Evolutionary conservation across 495 filamentous ascomycete genomes (phyloP).

Genomic region (Aspergillus egyptiacus): DNA sequence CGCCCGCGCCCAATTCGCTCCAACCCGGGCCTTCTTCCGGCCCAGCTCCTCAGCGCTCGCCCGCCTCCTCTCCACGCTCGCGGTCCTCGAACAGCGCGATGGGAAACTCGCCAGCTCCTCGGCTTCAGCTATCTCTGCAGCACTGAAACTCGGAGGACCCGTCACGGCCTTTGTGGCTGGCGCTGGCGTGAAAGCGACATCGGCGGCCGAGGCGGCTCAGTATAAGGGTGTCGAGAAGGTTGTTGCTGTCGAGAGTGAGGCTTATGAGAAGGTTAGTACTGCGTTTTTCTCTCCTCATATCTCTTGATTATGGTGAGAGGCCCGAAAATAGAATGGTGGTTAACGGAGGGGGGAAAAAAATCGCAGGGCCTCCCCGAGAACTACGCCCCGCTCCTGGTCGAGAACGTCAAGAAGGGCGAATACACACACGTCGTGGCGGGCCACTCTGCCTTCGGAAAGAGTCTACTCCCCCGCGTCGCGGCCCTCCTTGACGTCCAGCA

Average conservation of each 20-base stretch:
- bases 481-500: slow-evolving; percentile 89
- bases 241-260: slow-evolving; percentile 76
- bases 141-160: slow-evolving; percentile 75
- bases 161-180: slow-evolving; percentile 87
- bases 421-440: slow-evolving; percentile 87
- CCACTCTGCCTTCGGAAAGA: slow-evolving; percentile 97
- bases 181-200: slow-evolving; percentile 60
- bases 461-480: slow-evolving; percentile 88
- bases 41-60: slow-evolving; percentile 46
- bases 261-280: slow-evolving; percentile 84
- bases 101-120: slow-evolving; percentile 80
- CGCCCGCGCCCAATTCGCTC: slow-evolving; percentile 38
- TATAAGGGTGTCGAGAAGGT: slow-evolving; percentile 87
- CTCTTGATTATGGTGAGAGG: too few relatives aligned
- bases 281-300: background rate
- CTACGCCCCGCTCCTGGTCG: slow-evolving; percentile 84
- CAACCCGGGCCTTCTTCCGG: slow-evolving; percentile 22
- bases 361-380: slow-evolving; percentile 84
- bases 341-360: background rate
- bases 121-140: slow-evolving; percentile 79
- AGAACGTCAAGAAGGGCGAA: slow-evolving; percentile 90
- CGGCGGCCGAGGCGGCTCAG: slow-evolving; percentile 84
- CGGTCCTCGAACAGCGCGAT: slow-evolving; percentile 87
- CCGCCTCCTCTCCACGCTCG: slow-evolving; percentile 79
- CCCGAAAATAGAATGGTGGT: too few relatives aligned